Base-by-base conservation (phyloP, 2,329 filamentous ascomycete species). In the Fusarium cicatricum region DNA sequence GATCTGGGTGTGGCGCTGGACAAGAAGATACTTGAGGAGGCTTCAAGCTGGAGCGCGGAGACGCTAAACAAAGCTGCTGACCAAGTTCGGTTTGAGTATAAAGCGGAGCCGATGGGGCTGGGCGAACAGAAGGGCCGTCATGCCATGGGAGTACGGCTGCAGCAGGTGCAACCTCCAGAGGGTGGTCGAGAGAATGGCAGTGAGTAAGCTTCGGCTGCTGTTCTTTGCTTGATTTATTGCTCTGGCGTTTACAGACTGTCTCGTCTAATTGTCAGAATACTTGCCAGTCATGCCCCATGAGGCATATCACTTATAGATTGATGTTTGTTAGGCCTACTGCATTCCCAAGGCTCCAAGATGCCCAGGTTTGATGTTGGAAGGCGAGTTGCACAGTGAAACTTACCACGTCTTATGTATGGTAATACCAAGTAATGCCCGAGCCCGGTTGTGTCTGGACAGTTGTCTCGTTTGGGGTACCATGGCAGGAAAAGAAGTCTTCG, bases 1-100 rank as follows among this genome's bases (percentile, higher is more conserved):
- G 49, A 62, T 12, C 54, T 56, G 7, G 55, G 59, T 11, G 43
- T 62, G 16, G 60, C 59, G 5, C 17, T 62, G 9, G 48, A 52
- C 3, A 62, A 59, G 38, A 17, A 44, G 15, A 41, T 47, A 16
- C 55, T 62, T 10, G 55, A 62, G 21, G 42, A 52, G 31, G 51
- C 49, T 37, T 60, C 50, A 12, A 60, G 37, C 12, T 55, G 55
- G 59, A 42, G 40, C 9, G 21, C 41, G 0, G 36, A 43, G 1
- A 59, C 21, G 11, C 45, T 62, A 10, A 63, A 62, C 9, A 49
- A 43, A 11, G 55, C 34, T 12, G 55, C 54, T 5, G 37, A 55
- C 4, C 19, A 41, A 17, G 49, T 46, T 14, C 39, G 41, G 26
- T 62, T 62, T 31, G 34, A 37, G 9, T 62, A 62, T 7, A 33